phyloP scores from a whole-genome alignment of 2,329 filamentous ascomycete genomes.

The Eutypella sp. region DNA sequence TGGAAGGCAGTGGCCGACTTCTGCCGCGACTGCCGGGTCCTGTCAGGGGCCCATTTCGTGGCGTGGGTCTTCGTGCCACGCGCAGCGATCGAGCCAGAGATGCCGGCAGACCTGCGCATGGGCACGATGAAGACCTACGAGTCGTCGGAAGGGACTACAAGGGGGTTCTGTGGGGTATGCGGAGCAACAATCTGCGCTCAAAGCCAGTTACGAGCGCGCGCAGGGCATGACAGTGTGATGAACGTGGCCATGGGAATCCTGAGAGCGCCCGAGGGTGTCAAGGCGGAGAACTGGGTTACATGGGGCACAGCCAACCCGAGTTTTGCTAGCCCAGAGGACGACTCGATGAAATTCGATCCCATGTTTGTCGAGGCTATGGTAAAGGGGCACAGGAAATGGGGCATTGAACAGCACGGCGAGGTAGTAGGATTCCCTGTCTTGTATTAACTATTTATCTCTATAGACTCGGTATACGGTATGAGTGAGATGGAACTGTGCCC shows the following conservation, averaged over 20 bases:
- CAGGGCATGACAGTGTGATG: constrained; percentile 30
- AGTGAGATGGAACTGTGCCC: too few species aligned
- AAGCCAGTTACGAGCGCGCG: constrained; percentile 20
- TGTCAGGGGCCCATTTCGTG: constrained; percentile 36
- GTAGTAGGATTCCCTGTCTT: constrained; percentile 6
- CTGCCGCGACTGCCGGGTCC: constrained; percentile 40
- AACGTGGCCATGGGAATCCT: constrained; percentile 41
- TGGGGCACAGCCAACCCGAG: constrained; percentile 36
- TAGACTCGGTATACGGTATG: too few species aligned
- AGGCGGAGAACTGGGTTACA: constrained; percentile 41
- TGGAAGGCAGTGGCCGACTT: constrained; percentile 38
- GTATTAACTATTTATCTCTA: not conserved
- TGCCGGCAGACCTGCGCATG: constrained; percentile 31
- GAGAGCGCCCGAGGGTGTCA: constrained; percentile 37
- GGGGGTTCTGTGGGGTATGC: constrained; percentile 42
- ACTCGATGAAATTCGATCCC: constrained; percentile 29
- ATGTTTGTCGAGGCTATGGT: constrained; percentile 30
- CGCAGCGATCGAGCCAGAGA: constrained; percentile 29
- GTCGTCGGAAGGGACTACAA: constrained; percentile 33
- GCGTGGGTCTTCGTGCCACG: constrained; percentile 40
- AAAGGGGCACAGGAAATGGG: constrained; percentile 35
- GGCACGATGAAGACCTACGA: constrained; percentile 40
- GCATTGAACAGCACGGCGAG: constrained; percentile 29
- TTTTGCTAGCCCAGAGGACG: constrained; percentile 25
- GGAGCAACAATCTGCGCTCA: constrained; percentile 40